Evolutionary conservation across 2,329 filamentous ascomycete species (phyloP).

Genomic region (Aspergillus jensenii): DNA sequence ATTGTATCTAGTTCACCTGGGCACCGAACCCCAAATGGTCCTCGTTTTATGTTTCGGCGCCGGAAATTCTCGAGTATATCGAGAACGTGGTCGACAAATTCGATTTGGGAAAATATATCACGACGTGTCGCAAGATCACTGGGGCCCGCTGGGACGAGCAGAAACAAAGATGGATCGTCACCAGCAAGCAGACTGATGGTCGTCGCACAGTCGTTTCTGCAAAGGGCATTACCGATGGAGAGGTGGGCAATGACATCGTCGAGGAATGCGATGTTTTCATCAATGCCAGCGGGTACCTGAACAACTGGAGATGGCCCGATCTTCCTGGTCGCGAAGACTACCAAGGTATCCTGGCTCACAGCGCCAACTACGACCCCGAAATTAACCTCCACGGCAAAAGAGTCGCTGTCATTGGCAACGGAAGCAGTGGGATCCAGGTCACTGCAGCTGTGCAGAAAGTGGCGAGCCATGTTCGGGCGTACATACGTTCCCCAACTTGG

Average conservation of each 20-base stretch:
- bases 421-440: not conserved
- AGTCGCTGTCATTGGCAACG: not conserved
- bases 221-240: not conserved
- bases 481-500: not conserved
- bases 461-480: not conserved
- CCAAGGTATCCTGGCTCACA: conserved; percentile 2
- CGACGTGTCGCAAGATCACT: not conserved
- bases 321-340: not conserved
- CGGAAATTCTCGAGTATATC: too few relatives aligned
- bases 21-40: not conserved
- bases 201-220: not conserved
- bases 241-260: not conserved
- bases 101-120: not conserved
- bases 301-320: conserved; percentile 1
- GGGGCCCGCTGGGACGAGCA: not conserved
- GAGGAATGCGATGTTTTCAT: conserved; percentile 1
- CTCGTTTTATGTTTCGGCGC: too few relatives aligned
- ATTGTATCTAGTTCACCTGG: conserved; percentile 3
- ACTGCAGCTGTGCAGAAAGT: not conserved
- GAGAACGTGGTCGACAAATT: not conserved
- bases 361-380: not conserved
- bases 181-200: not conserved
- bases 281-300: not conserved
- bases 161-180: not conserved
- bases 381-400: not conserved